Conservation (phyloP, 805 yeast genomes). For the Kuraishia hungarica region DNA sequence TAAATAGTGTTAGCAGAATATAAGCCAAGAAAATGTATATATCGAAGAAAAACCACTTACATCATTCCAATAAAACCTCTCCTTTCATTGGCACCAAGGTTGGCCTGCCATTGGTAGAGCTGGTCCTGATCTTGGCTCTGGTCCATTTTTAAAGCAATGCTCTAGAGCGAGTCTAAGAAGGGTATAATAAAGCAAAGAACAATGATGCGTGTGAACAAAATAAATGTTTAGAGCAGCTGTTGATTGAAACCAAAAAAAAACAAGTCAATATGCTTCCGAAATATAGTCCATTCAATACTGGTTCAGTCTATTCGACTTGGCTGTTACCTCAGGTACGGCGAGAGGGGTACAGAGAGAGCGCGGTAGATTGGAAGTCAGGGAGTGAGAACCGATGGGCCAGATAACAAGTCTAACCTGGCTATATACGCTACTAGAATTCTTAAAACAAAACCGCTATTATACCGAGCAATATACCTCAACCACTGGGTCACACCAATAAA, state of each 20-base stretch:
- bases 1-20: neutral
- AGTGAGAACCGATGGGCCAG: neutral
- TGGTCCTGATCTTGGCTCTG: neutral
- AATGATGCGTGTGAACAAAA: neutral
- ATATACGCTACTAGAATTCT: neutral
- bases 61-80: slow-evolving; percentile 20
- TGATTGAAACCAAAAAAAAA: neutral
- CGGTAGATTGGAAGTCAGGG: too few relatives aligned
- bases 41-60: neutral
- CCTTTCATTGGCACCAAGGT: slow-evolving; percentile 21
- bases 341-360: neutral
- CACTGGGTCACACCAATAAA: neutral
- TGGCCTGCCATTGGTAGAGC: slow-evolving; percentile 6
- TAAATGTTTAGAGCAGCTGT: neutral
- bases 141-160: neutral
- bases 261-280: neutral
- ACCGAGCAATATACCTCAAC: neutral
- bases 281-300: too few relatives aligned
- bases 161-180: neutral
- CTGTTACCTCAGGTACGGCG: neutral
- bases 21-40: too few relatives aligned
- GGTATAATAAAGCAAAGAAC: neutral
- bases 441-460: too few relatives aligned
- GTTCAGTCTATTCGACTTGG: neutral
- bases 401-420: neutral